Evolutionary conservation across 768 basidiomycete species (phyloP).

Genomic region (Russula sp.): DNA sequence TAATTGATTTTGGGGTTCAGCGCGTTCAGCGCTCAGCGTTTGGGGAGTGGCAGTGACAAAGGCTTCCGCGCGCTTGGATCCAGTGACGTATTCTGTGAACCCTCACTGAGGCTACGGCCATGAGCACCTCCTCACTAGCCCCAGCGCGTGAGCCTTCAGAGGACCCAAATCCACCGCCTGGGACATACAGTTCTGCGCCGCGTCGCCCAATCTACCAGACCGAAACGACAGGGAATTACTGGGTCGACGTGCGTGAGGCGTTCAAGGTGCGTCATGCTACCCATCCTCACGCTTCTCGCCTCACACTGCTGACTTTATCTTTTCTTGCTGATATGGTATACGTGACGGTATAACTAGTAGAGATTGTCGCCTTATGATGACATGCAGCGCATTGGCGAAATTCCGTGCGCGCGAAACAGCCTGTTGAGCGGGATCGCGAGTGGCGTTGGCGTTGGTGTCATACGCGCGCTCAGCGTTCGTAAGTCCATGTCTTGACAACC

Average conservation of each 20-base stretch:
- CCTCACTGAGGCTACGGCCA: neutral
- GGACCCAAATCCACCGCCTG: conserved; percentile 15
- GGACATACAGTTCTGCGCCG: neutral
- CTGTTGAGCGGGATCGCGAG: conserved; percentile 73
- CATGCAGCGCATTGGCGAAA: conserved; percentile 52
- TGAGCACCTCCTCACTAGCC: conserved; percentile 17
- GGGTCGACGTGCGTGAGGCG: conserved; percentile 31
- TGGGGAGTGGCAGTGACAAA: neutral
- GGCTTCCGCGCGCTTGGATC: neutral
- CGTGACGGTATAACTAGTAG: conserved; percentile 25
- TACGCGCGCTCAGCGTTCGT: conserved; percentile 63
- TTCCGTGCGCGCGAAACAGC: conserved; percentile 73
- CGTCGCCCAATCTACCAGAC: conserved; percentile 25
- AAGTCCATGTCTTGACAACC: conserved; percentile 24
- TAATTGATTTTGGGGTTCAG: neutral
- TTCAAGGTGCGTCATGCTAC: conserved; percentile 26
- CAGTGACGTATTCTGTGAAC: neutral
- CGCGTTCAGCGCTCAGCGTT: too few relatives aligned
- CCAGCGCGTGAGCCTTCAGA: conserved; percentile 4
- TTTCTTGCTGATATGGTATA: neutral
- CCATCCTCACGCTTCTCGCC: neutral
- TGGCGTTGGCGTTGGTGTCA: conserved; percentile 67
- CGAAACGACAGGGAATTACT: conserved; percentile 31
- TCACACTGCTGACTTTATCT: neutral
- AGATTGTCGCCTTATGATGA: conserved; percentile 44